Evolutionary conservation across 169 alveolate genomes (phyloP).

Genomic region (Theileria annulata): DNA sequence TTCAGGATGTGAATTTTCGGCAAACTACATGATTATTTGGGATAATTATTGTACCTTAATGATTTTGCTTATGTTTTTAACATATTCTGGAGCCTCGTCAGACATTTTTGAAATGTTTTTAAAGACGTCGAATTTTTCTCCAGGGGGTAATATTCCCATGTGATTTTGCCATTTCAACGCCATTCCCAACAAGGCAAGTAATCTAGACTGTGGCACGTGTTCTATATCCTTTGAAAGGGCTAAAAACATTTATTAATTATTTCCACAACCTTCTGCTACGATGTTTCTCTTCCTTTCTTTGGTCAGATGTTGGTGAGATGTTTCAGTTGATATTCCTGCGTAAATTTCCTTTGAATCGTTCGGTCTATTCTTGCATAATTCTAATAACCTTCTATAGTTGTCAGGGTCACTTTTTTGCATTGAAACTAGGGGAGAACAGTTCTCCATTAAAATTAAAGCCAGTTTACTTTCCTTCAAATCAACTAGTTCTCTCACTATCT

Average conservation of each 20-base stretch:
- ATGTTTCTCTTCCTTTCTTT: constrained; percentile 52
- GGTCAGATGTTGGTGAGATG: constrained; percentile 52
- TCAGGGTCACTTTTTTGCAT: constrained; percentile 59
- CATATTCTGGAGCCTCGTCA: constrained; percentile 61
- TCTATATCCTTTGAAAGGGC: constrained; percentile 66
- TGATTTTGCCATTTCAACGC: constrained; percentile 80
- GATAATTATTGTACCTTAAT: constrained; percentile 62
- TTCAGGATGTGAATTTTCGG: constrained; percentile 82
- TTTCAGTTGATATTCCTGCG: constrained; percentile 39
- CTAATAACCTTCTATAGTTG: constrained; percentile 42
- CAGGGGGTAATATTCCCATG: constrained; percentile 67
- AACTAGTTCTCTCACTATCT: constrained; percentile 73
- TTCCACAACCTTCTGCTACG: constrained; percentile 45
- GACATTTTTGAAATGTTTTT: constrained; percentile 65
- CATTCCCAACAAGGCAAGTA: constrained; percentile 76
- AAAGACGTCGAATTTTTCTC: constrained; percentile 73
- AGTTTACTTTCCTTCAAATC: constrained; percentile 70
- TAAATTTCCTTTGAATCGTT: constrained; percentile 58
- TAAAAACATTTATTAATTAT: neutral
- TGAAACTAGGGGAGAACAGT: constrained; percentile 43
- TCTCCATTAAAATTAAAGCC: constrained; percentile 62
- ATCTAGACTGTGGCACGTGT: constrained; percentile 75
- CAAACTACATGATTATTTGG: constrained; percentile 65
- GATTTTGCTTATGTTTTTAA: constrained; percentile 64
- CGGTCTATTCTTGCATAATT: constrained; percentile 54